Conservation (phyloP, 1,284 basidiomycete genomes). For the Xanthoconium separans region DNA sequence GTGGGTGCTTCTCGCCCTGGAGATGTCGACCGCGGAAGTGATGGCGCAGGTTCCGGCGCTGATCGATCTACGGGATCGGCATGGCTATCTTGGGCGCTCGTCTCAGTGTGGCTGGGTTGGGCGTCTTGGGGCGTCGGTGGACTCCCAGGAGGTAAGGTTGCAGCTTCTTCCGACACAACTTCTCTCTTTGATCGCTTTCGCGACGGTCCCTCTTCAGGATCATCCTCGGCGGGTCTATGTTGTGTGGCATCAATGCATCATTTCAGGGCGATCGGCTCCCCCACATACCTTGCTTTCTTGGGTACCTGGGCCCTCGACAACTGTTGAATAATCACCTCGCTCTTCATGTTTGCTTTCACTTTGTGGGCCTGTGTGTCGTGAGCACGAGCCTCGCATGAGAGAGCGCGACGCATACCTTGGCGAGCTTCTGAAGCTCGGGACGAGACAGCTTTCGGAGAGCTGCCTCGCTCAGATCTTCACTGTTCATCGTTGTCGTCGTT, state of each 20-base stretch:
- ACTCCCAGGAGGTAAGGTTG: background rate
- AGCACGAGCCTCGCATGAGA: background rate
- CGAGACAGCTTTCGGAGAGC: conserved; percentile 28
- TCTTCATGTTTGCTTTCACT: conserved; percentile 30
- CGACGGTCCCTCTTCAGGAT: conserved; percentile 10
- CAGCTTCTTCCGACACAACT: background rate
- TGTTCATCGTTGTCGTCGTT: background rate
- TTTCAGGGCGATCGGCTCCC: background rate
- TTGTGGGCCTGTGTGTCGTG: conserved; percentile 18
- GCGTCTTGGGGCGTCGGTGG: background rate
- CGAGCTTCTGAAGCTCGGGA: conserved; percentile 26
- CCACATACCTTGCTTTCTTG: conserved; percentile 14
- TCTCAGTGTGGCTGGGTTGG: background rate
- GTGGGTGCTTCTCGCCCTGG: background rate
- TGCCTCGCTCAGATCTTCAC: conserved; percentile 9
- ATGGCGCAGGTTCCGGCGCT: conserved; percentile 1
- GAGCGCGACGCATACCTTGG: conserved; percentile 21
- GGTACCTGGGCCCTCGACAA: conserved; percentile 9
- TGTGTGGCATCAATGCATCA: background rate
- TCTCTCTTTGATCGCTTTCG: conserved; percentile 18
- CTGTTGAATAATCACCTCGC: conserved; percentile 25
- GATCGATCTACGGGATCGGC: background rate
- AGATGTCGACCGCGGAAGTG: background rate
- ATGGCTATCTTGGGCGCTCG: conserved; percentile 6
- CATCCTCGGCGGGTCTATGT: conserved; percentile 12